Evolutionary conservation across 495 filamentous ascomycete species (phyloP).

Genomic region (Aspergillus cristatus): DNA sequence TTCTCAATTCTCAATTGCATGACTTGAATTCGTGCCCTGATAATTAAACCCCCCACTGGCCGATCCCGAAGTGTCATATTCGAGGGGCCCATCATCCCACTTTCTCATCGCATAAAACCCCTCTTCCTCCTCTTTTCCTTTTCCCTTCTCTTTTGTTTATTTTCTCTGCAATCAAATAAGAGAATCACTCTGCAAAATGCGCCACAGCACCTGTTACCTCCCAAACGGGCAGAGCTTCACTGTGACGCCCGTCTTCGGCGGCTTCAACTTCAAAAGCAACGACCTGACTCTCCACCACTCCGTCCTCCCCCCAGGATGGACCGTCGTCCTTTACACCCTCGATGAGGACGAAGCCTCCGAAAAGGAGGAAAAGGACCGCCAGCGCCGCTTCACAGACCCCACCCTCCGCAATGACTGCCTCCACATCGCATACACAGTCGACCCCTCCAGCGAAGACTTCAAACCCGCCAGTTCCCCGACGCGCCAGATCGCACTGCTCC

Average conservation of each 20-base stretch:
- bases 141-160: constrained; percentile 2
- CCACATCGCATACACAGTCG: constrained; percentile 86
- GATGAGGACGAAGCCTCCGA: constrained; percentile 25
- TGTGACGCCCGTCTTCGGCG: constrained; percentile 76
- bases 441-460: constrained; percentile 68
- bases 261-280: constrained; percentile 78
- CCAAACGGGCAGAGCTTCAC: constrained; percentile 81
- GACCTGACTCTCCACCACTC: constrained; percentile 57
- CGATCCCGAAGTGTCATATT: too few species aligned
- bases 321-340: constrained; percentile 68
- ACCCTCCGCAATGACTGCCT: constrained; percentile 71
- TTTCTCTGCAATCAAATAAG: background rate
- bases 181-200: constrained; percentile 17
- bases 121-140: constrained; percentile 6
- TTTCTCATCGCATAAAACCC: constrained; percentile 13
- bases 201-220: constrained; percentile 43
- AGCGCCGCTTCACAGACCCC: constrained; percentile 54
- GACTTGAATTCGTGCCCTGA: too few species aligned
- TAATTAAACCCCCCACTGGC: too few species aligned
- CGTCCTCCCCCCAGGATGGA: constrained; percentile 80
- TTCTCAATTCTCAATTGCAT: too few species aligned
- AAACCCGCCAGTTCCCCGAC: constrained; percentile 71
- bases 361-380: constrained; percentile 11
- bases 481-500: constrained; percentile 86
- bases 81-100: constrained; percentile 6